Evolutionary conservation across 495 filamentous ascomycete species (phyloP).

Genomic region (Penicillium angulare): DNA sequence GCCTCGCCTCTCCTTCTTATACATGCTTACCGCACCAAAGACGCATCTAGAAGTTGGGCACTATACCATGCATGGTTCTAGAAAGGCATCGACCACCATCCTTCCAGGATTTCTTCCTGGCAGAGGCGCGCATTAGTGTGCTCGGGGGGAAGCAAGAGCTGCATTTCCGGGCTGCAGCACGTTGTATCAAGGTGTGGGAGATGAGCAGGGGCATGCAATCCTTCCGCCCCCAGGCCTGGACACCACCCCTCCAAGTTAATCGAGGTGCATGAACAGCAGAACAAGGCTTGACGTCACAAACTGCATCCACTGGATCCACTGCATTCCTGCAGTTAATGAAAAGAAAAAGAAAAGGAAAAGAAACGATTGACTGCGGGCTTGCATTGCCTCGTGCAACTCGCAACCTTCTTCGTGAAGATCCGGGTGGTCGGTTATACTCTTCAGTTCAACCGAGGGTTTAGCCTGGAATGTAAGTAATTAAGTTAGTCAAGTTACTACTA

Average conservation of each 20-base stretch:
- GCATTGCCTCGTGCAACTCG: background rate
- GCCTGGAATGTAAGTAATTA: too few species aligned
- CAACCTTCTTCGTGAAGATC: background rate
- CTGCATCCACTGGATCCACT: background rate
- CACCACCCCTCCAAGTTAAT: background rate
- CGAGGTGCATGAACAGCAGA: constrained; percentile 17
- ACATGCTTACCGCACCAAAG: background rate
- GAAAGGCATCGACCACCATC: constrained; percentile 22
- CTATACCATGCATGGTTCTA: constrained; percentile 19
- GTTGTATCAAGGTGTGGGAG: constrained; percentile 16
- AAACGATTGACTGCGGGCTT: too few species aligned
- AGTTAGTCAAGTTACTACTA: too few species aligned
- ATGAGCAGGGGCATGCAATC: constrained; percentile 5
- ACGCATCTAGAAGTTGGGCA: background rate
- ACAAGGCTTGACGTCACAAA: constrained; percentile 13
- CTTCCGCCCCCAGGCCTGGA: background rate
- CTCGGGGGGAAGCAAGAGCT: constrained; percentile 34
- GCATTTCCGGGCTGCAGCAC: constrained; percentile 25
- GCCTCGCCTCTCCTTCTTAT: background rate
- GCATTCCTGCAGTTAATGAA: background rate
- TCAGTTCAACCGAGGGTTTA: background rate
- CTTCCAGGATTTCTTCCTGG: constrained; percentile 20
- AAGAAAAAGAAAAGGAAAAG: too few species aligned
- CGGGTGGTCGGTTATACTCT: background rate
- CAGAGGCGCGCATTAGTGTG: constrained; percentile 31